Evolutionary conservation across 2,329 filamentous ascomycete genomes (phyloP), one percentile per base, ranked within the genome.

Genomic region (Hypomyces perniciosus): DNA sequence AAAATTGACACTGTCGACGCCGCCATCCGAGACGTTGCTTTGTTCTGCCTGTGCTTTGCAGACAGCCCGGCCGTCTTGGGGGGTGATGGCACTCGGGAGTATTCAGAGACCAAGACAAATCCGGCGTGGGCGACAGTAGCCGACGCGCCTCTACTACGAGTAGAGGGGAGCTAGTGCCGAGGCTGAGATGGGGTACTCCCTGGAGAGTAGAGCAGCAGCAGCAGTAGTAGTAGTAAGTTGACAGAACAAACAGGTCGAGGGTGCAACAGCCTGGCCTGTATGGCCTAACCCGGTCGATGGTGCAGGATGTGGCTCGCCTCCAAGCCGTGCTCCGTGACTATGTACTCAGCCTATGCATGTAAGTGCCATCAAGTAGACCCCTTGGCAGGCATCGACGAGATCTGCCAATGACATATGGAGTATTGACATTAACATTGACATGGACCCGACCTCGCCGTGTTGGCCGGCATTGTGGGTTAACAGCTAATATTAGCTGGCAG

Each of bases 41-140:
- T 54, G 52, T 48, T 45, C 42, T 50, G 47, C 54, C 54, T 39
- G 40, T 55, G 52, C 54, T 55, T 44, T 56, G 54, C 55, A 56
- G 55, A 46, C 42, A 48, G 39, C 39, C 48, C 51, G 43, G 20
- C 20, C 35, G 34, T 46, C 26, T 50, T 30, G 20, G 27, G 43
- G 49, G 44, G 51, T 29, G 27, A 35, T 46, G 43, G 45, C 29
- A 51, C 43, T 53, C 51, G 48, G 51, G 29, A 42, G 33, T 50
- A 51, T 51, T 51, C 44, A 44, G 27, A 50, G 29, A 42, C 27
- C 40, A 51, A 46, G 44, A 53, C 51, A 53, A 44, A 50, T 51
- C 43, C 48, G 43, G 51, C 51, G 51, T 53, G 51, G 20, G 51
- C 51, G 45, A 53, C 38, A 51, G 40, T 48, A 51, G 37, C 51